Evolutionary conservation across 108 stramenopile species (phyloP).

Genomic region (Stephanodiscus triporus): DNA sequence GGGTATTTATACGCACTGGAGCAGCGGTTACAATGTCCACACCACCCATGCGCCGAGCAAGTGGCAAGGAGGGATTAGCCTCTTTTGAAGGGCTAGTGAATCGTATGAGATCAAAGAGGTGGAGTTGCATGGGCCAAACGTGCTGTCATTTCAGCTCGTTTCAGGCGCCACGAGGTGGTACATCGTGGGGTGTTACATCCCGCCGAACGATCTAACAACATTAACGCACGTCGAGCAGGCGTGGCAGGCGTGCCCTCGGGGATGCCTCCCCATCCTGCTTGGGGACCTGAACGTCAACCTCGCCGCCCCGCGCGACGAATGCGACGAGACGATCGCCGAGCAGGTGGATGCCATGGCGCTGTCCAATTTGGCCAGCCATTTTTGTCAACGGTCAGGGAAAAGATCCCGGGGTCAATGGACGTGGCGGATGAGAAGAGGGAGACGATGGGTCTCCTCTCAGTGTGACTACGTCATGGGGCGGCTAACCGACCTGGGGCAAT

Average conservation of each 20-base stretch:
- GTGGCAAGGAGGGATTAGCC: slow-evolving; percentile 13
- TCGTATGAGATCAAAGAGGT: slow-evolving; percentile 3
- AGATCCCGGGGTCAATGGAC: not conserved
- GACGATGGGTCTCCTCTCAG: not conserved
- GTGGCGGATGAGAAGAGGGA: not conserved
- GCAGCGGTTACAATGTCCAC: not conserved
- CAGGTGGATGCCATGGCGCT: slow-evolving; percentile 4
- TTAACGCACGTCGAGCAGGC: not conserved
- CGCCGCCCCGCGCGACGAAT: not conserved
- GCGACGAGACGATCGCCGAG: slow-evolving; percentile 1
- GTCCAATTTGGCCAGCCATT: not conserved
- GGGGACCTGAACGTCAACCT: slow-evolving; percentile 9
- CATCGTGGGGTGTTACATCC: not conserved
- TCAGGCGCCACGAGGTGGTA: not conserved
- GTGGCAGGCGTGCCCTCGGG: not conserved
- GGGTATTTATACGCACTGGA: not conserved
- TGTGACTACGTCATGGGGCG: not conserved
- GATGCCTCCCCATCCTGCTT: not conserved
- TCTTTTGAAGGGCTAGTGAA: slow-evolving; percentile 10
- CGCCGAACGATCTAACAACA: slow-evolving; percentile 2
- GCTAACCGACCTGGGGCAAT: not conserved
- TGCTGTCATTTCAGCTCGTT: slow-evolving; percentile 1
- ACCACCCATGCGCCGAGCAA: not conserved
- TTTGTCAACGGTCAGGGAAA: not conserved
- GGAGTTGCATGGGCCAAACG: slow-evolving; percentile 3